phyloP scores from a whole-genome alignment of 805 yeast species.

The Metschnikowia gruessii region DNA sequence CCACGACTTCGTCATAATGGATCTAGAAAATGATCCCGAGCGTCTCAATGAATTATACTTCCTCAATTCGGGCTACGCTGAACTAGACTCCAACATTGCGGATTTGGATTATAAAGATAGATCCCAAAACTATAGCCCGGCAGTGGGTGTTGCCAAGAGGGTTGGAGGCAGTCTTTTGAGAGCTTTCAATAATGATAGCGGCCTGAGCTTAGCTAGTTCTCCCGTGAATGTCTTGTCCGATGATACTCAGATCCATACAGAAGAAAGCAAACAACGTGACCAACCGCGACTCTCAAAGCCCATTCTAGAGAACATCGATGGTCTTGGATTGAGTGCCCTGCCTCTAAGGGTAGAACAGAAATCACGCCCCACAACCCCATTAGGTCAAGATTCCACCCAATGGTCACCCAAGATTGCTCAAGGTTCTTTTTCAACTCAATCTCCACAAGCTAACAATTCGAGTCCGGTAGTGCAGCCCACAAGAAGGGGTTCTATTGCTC shows the following conservation, averaged over 20 bases:
- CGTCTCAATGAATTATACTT: conserved; percentile 36
- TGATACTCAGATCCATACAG: neutral
- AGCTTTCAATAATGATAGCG: conserved; percentile 32
- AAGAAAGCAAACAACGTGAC: neutral
- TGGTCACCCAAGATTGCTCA: conserved; percentile 4
- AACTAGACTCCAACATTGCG: neutral
- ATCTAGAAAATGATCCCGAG: conserved; percentile 36
- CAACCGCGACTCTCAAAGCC: neutral
- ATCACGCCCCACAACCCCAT: conserved; percentile 1
- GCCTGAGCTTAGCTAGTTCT: conserved; percentile 4
- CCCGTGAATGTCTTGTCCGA: neutral
- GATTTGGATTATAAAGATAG: conserved; percentile 47
- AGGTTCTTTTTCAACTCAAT: neutral
- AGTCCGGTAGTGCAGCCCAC: neutral
- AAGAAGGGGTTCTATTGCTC: conserved; percentile 5
- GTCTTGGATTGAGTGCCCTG: neutral
- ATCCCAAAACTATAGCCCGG: conserved; percentile 74
- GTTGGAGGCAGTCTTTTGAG: conserved; percentile 37
- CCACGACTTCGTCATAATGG: conserved; percentile 63
- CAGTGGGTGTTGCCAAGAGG: conserved; percentile 73
- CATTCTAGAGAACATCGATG: neutral
- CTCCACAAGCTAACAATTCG: neutral
- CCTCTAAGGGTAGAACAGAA: neutral
- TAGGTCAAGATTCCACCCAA: neutral
- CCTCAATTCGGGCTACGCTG: conserved; percentile 22